Evolutionary conservation across 371 early-diverging fungal species (phyloP), one percentile per base, ranked within the genome.

Genomic region (Saksenaea vasiformis): DNA sequence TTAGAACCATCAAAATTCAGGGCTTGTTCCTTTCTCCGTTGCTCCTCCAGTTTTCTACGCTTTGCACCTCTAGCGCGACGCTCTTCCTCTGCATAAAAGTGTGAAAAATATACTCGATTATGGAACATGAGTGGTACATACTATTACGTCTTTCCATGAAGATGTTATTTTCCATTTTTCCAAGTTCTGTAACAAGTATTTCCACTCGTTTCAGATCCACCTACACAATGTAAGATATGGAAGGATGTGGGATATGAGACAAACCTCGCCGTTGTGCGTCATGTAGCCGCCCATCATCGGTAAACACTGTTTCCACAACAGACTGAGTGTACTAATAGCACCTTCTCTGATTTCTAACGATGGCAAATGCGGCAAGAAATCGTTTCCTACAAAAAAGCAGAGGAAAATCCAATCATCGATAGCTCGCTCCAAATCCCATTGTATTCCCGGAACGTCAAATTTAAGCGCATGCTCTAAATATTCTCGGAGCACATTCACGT

Each of bases 321-420:
- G 82, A 59, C 96, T 87, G 26, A 98, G 79, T 24, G 87, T 84
- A 68, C 98, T 97, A 61, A 99, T 91, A 13, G 99, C 99, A 38
- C 96, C 95, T 76, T 99, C 98, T 38, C 94, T 87, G 51, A 99
- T 98, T 70, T 99, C 98, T 56, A 99, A 84, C 15, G 95, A 96
- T 0, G 99, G 99, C 56, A 99, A 73, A 74, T 98, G 98, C 4
- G 99, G 99, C 66, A 99, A 80, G 82, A 99, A 99, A 83, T 99
- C 99, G 79, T 99, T 99, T 64, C 99, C 99, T 27, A 98, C 98
- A 83, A 99, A 97, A 85, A 99, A 99, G 72, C 97, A 97, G 71
- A 99, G 73, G 66, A 99, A 97, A 19, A 99, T 93, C 97, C 97
- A 99, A 78, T 99, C 99, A 67, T 98, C 98, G 63, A 99, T 88